Evolutionary conservation across 164 flowering plant species (phyloP).

Genomic region (Macadamia tetraphylla): DNA sequence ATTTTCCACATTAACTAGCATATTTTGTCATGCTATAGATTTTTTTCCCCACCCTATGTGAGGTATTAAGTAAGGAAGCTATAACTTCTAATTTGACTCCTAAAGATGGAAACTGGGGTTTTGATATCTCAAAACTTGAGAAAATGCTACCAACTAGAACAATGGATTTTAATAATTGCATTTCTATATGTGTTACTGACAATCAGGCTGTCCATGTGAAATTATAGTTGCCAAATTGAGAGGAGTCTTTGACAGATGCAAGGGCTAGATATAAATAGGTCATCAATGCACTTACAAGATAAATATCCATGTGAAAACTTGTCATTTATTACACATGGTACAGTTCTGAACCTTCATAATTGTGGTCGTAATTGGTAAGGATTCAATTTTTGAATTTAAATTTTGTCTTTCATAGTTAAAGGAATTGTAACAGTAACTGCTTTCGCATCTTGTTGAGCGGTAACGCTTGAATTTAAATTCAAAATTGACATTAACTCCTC

Average conservation of each 20-base stretch:
- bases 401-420: too few relatives aligned
- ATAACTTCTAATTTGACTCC: too few relatives aligned
- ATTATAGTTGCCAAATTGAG: conserved; percentile 71
- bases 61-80: too few relatives aligned
- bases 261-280: conserved; percentile 47
- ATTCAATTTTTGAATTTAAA: too few relatives aligned
- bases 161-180: conserved; percentile 29
- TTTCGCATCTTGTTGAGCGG: too few relatives aligned
- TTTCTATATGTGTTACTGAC: not conserved
- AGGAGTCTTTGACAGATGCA: conserved; percentile 37
- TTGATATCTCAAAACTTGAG: conserved; percentile 57
- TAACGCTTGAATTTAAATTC: too few relatives aligned
- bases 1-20: not conserved
- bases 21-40: not conserved
- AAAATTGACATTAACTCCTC: too few relatives aligned
- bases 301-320: conserved; percentile 67
- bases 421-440: too few relatives aligned
- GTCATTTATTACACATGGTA: conserved; percentile 82
- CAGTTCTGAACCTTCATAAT: conserved; percentile 4
- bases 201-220: conserved; percentile 3
- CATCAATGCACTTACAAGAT: conserved; percentile 58
- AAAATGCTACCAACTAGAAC: conserved; percentile 63
- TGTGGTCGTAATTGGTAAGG: not conserved
- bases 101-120: conserved; percentile 34
- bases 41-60: conserved; percentile 17